These are phyloP conservation scores for Verticillium zaregamsianum DNA, from an alignment of 2,329 filamentous ascomycete genomes.

Conservation along the genomic window DNA sequence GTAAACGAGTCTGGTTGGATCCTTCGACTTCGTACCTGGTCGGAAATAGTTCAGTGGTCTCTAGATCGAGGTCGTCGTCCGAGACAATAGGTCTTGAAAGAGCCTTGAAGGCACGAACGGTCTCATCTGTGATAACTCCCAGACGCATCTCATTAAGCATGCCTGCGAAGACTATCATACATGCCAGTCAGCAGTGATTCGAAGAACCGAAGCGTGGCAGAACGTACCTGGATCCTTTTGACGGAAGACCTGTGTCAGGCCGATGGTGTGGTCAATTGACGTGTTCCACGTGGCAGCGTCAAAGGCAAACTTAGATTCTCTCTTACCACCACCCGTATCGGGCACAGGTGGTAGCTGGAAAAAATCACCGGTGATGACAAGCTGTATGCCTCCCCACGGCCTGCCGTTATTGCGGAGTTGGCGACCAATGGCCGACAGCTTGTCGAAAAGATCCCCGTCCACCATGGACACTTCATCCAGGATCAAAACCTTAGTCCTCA, in stretches of 20 bases:
- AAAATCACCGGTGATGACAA: constrained; percentile 95
- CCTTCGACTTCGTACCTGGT: constrained; percentile 85
- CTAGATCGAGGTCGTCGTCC: constrained; percentile 68
- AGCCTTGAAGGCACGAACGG: constrained; percentile 70
- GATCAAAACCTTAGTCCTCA: constrained; percentile 80
- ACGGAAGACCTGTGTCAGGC: constrained; percentile 91
- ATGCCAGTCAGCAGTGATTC: not conserved
- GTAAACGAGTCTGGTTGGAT: constrained; percentile 74
- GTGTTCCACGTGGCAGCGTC: constrained; percentile 89
- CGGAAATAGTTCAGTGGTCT: constrained; percentile 81
- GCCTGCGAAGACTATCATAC: constrained; percentile 65
- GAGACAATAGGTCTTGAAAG: constrained; percentile 69
- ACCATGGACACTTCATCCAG: constrained; percentile 99
- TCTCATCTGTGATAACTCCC: constrained; percentile 72
- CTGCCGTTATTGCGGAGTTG: constrained; percentile 84
- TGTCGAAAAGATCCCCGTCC: constrained; percentile 94
- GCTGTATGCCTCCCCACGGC: constrained; percentile 92
- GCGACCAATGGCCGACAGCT: constrained; percentile 83
- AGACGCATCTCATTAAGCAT: constrained; percentile 99
- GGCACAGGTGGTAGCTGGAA: constrained; percentile 96
- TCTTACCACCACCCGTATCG: constrained; percentile 53
- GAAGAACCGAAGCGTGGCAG: not conserved
- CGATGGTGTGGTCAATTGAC: constrained; percentile 91
- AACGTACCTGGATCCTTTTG: constrained; percentile 72
- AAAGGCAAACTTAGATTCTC: constrained; percentile 82